Evolutionary conservation across 2,329 filamentous ascomycete genomes (phyloP).

Genomic region (Cadophora gregata): DNA sequence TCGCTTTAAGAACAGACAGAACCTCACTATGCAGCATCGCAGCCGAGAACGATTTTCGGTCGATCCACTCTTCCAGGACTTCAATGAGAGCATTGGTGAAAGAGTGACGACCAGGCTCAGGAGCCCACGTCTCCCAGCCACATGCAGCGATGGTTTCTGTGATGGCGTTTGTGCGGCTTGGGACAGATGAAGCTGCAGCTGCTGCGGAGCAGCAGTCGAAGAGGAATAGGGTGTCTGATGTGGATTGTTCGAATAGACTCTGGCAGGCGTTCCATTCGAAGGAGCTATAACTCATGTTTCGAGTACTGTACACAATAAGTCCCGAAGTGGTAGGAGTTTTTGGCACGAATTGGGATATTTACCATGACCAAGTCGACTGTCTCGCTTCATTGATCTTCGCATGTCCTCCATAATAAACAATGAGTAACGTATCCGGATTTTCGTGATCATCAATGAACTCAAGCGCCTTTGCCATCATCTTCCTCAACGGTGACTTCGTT

Average conservation of each 20-base stretch:
- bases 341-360: not conserved
- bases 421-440: not conserved
- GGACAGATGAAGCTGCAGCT: conserved; percentile 11
- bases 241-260: conserved; percentile 11
- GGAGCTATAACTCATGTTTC: conserved; percentile 6
- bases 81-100: conserved; percentile 34
- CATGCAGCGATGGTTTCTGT: conserved; percentile 32
- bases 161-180: conserved; percentile 10
- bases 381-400: conserved; percentile 7
- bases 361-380: conserved; percentile 12
- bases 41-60: conserved; percentile 31
- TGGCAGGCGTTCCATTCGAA: conserved; percentile 13
- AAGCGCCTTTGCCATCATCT: conserved; percentile 6
- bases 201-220: conserved; percentile 14
- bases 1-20: conserved; percentile 26
- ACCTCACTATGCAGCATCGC: conserved; percentile 38
- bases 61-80: conserved; percentile 34
- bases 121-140: conserved; percentile 29
- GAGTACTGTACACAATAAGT: not conserved
- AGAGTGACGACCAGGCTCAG: conserved; percentile 28
- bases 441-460: conserved; percentile 5
- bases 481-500: conserved; percentile 2
- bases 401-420: conserved; percentile 10
- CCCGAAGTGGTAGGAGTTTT: not conserved
- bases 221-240: conserved; percentile 9